Conservation (phyloP, 1,284 basidiomycete species). For the Pulveroboletus sp. region DNA sequence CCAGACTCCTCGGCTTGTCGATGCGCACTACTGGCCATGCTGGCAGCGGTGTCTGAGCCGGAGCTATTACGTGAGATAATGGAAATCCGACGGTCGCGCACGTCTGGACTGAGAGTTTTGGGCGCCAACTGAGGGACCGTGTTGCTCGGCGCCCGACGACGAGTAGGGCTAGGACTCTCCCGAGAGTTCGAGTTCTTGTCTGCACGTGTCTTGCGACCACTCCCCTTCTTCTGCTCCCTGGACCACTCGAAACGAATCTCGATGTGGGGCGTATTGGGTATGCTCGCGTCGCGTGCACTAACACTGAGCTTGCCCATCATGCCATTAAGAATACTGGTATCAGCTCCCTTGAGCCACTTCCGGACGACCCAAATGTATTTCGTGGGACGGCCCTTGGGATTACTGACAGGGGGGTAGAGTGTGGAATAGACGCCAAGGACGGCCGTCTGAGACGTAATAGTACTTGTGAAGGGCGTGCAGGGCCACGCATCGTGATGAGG, state of each 20-base stretch:
- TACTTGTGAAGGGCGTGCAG: conserved; percentile 19
- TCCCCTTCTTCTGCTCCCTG: conserved; percentile 41
- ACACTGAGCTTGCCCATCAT: conserved; percentile 41
- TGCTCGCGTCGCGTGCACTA: conserved; percentile 21
- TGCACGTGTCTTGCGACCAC: conserved; percentile 17
- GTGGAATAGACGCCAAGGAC: conserved; percentile 67
- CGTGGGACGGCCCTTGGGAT: conserved; percentile 49
- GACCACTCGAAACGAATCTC: conserved; percentile 80
- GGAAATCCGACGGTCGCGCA: conserved; percentile 23
- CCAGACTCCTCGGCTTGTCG: conserved; percentile 46
- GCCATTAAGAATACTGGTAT: conserved; percentile 42
- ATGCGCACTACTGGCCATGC: conserved; percentile 24
- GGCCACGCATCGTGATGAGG: conserved; percentile 17
- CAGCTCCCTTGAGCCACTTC: conserved; percentile 71
- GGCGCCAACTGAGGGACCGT: conserved; percentile 1
- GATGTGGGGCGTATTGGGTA: conserved; percentile 38
- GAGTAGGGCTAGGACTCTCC: conserved; percentile 13
- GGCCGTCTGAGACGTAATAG: conserved; percentile 48
- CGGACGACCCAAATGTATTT: conserved; percentile 84
- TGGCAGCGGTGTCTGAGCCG: conserved; percentile 30
- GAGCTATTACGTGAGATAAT: conserved; percentile 33
- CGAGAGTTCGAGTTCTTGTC: conserved; percentile 21
- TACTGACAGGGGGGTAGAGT: conserved; percentile 43
- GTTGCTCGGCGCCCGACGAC: conserved; percentile 2
- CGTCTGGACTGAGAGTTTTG: conserved; percentile 14